Percentiles rank a stretch among this genome's conserved stretches.
These are phyloP conservation scores for Solanum tacnaense DNA, from an alignment of 257 asterid species.

Conservation along the genomic window DNA sequence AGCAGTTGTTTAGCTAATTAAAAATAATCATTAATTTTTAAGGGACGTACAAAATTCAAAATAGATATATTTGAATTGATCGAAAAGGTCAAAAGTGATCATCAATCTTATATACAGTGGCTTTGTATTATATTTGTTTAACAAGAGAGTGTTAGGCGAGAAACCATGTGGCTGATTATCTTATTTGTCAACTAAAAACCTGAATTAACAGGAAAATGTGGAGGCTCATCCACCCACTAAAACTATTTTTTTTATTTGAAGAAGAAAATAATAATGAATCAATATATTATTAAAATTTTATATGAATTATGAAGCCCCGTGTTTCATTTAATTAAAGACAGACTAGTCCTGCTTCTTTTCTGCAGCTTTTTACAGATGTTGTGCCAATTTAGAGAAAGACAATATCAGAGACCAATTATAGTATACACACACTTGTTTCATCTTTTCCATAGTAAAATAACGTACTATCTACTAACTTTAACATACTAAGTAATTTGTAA, in stretches of 20 bases:
- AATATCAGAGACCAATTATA: neutral
- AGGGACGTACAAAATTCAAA: too few relatives aligned
- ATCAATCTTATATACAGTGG: neutral
- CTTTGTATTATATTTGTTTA: neutral
- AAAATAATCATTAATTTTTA: too few relatives aligned
- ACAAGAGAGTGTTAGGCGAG: neutral
- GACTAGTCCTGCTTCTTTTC: neutral
- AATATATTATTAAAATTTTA: too few relatives aligned
- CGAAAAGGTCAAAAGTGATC: neutral
- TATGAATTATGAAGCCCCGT: neutral
- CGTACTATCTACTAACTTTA: neutral
- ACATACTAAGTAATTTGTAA: neutral
- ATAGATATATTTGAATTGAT: neutral
- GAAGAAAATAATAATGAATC: neutral
- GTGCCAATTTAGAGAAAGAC: neutral
- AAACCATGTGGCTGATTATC: neutral
- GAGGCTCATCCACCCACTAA: neutral
- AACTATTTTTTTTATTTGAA: neutral
- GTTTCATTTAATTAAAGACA: neutral
- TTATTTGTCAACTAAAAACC: slow-evolving; percentile 1
- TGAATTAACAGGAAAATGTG: neutral
- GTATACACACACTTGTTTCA: neutral
- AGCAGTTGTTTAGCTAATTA: neutral
- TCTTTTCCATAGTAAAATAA: neutral
- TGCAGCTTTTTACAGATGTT: neutral